Percentiles rank a stretch among this genome's conserved stretches.
phyloP scores from a whole-genome alignment of 2,329 filamentous ascomycete genomes.

The Cordyceps cateniannulata region DNA sequence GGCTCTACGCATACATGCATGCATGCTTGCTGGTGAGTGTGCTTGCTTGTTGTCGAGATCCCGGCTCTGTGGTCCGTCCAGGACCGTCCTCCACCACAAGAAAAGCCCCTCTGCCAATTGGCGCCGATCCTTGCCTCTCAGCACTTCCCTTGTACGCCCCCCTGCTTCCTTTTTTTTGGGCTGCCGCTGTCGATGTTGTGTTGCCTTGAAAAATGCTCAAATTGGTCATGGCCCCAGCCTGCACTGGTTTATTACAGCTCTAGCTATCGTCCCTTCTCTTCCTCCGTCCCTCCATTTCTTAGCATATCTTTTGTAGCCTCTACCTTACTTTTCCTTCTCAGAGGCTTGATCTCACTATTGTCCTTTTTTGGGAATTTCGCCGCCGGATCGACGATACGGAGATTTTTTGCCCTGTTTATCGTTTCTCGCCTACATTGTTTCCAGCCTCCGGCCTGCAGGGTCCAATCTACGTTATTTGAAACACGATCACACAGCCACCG shows the following conservation, averaged over 20 bases:
- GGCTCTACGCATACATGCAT: neutral
- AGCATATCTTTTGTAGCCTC: neutral
- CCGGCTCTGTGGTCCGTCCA: conserved; percentile 5
- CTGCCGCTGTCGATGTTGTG: conserved; percentile 1
- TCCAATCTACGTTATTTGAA: conserved; percentile 5
- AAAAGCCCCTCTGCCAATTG: neutral
- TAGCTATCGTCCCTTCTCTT: conserved; percentile 1
- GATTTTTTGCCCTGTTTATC: neutral
- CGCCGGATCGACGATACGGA: neutral
- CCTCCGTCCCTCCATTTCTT: neutral
- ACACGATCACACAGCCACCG: conserved; percentile 7
- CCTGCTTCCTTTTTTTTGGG: neutral
- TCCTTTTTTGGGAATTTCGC: neutral
- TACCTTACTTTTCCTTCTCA: neutral
- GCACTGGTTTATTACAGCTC: neutral
- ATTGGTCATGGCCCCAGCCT: neutral
- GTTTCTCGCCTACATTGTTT: neutral
- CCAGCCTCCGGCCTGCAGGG: conserved; percentile 6
- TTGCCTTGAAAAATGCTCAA: neutral
- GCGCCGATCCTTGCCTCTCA: conserved; percentile 7
- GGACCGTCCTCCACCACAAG: conserved; percentile 1
- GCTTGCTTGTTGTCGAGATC: conserved; percentile 7
- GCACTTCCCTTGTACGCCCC: neutral
- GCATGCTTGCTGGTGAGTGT: neutral
- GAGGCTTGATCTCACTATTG: neutral